Base-by-base conservation (phyloP, 2,329 filamentous ascomycete species). In the Epichloe bromicola region DNA sequence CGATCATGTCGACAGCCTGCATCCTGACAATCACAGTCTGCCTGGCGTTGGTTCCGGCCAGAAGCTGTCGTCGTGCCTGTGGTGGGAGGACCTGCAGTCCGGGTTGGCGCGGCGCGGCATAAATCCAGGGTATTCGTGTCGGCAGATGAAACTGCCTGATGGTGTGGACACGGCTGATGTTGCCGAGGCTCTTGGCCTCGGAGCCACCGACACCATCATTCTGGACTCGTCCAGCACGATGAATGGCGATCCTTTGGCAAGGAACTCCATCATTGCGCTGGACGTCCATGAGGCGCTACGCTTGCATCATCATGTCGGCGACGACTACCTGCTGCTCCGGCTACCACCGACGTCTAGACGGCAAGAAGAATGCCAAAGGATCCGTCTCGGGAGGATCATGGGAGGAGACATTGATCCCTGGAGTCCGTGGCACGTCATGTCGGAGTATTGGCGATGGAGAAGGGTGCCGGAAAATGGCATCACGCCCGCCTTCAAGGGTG, bases 221-320 rank as follows among this genome's bases (percentile, higher is more conserved):
- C 67, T 82, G 17, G 82, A 82, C 58, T 82, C 78, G 12, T 76
- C 78, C 2, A 83, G 76, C 57, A 75, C 73, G 7, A 64, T 64
- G 63, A 74, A 65, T 43, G 64, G 65, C 12, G 65, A 68, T 45
- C 68, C 64, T 14, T 61, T 68, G 52, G 70, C 70, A 38, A 72
- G 80, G 45, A 86, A 80, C 62, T 90, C 84, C 61, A 87, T 94
- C 56, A 75, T 94, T 49, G 86, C 82, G 0, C 67, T 88, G 1
- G 74, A 82, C 10, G 74, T 84, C 1, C 72, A 74, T 15, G 66
- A 77, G 36, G 75, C 80, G 0, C 57, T 76, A 54, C 75, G 73
- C 6, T 60, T 85, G n/a, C 75, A 82, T 57, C 78, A 85, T 55
- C 72, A 70, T 26, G 71, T 72, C 2, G 75, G 74, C 1, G 70